A percentile compares a stretch with the other conserved stretches of the same genome.
Evolutionary conservation across 768 basidiomycete genomes (phyloP).

Genomic region (Pleurotus tuber-regium): DNA sequence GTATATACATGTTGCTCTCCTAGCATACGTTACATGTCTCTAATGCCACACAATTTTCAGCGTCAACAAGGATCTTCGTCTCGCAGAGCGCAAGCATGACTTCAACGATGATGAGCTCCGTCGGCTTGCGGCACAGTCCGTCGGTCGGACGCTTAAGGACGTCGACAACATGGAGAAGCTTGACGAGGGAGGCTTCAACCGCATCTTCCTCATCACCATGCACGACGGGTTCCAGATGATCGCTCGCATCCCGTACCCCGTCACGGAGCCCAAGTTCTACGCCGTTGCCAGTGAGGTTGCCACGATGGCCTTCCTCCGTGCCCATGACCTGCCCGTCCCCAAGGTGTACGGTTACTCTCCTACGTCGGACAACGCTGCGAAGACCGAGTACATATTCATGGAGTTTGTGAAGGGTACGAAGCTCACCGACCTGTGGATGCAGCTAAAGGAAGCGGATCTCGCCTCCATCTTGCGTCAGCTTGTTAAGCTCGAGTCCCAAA

Average conservation of each 20-base stretch:
- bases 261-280: constrained; percentile 23
- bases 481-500: constrained; percentile 41
- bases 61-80: constrained; percentile 32
- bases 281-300: constrained; percentile 35
- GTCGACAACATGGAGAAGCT: constrained; percentile 34
- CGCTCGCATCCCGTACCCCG: constrained; percentile 32
- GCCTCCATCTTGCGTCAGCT: constrained; percentile 42
- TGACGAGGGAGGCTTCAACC: constrained; percentile 40
- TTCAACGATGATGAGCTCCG: constrained; percentile 32
- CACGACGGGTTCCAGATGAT: constrained; percentile 29
- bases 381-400: constrained; percentile 46
- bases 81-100: constrained; percentile 25
- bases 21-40: constrained; percentile 20
- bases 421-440: constrained; percentile 38
- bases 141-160: constrained; percentile 25
- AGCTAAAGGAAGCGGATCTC: constrained; percentile 35
- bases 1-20: constrained; percentile 23
- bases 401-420: constrained; percentile 39
- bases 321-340: constrained; percentile 27
- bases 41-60: constrained; percentile 25
- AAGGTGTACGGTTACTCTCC: constrained; percentile 26
- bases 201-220: constrained; percentile 32
- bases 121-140: constrained; percentile 33
- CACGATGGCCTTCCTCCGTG: constrained; percentile 32
- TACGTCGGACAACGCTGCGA: constrained; percentile 34